Base-by-base conservation (phyloP, 768 basidiomycete genomes). In the Russula abietina region DNA sequence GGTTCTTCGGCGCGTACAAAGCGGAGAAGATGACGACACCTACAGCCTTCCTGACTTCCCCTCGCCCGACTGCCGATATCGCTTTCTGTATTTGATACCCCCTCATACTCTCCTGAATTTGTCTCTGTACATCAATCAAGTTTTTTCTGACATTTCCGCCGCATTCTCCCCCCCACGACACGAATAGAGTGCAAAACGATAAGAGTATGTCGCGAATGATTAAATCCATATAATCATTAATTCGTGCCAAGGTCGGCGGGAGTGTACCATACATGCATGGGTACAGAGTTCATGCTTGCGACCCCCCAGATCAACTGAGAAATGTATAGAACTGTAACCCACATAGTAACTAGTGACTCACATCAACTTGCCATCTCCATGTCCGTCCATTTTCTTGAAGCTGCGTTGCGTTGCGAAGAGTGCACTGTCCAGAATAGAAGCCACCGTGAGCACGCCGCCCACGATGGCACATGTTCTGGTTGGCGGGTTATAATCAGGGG, bases 401-500 rank as follows among this genome's bases (percentile, higher is more conserved):
- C 80, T 81, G 64, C 85, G 84, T 56, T 83, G 81, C 36, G 93
- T 88, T 17, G 88, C 89, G 72, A 96, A 98, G 61, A 97, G 81
- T 55, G 91, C 77, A 64, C 89, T 84, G 73, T 98, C 97, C 56
- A 98, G 67, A 16, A 99, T 76, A 0, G 90, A 88, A 19, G 94
- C 95, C 22, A 99, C 88, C 5, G 97, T 99, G 64, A 99, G 77
- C 4, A 98, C 95, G 68, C 97, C 97, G 67, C 97, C 97, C 32
- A 99, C 88, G 70, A 99, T 98, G 2, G 97, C 97, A 72, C 94
- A 97, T 28, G 94, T 95, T 66, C 94, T 97, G 69, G 39, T 41
- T 57, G 19, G 1, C 10, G 45, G 45, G 5, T 4, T 28, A 39
- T 57, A 17, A 57, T n/a, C 43, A 26, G 55, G 32, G 49, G 17